phyloP scores from a whole-genome alignment of 176 grass and related monocot species.

The Secale cereale region DNA sequence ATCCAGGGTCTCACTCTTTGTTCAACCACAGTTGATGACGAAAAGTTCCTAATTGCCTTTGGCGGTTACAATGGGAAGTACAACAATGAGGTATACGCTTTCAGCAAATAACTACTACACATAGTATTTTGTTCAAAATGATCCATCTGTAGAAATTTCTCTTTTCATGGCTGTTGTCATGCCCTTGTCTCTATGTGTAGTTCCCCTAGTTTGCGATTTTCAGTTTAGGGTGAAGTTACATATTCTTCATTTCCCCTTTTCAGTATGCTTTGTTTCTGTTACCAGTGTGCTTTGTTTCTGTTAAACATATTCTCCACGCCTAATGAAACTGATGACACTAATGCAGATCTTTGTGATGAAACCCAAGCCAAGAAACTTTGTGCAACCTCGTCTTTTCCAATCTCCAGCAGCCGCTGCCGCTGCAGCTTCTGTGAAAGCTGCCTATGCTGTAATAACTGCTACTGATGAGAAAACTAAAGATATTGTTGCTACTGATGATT shows the following conservation, averaged over 20 bases:
- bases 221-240: not conserved
- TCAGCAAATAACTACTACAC: not conserved
- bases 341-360: conserved; percentile 84
- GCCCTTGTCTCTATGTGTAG: not conserved
- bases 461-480: conserved; percentile 58
- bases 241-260: not conserved
- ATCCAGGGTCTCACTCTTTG: conserved; percentile 90
- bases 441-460: conserved; percentile 72
- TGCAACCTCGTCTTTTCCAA: conserved; percentile 73
- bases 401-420: conserved; percentile 76
- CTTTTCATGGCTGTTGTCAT: not conserved
- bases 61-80: conserved; percentile 98
- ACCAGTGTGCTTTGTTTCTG: not conserved
- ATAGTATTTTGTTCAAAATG: not conserved
- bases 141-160: not conserved
- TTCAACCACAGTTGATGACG: conserved; percentile 53
- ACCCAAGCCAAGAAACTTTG: conserved; percentile 57
- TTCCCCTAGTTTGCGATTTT: not conserved
- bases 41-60: conserved; percentile 75
- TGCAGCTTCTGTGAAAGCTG: conserved; percentile 79
- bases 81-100: conserved; percentile 81
- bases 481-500: conserved; percentile 47
- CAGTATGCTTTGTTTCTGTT: not conserved
- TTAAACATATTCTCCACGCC: not conserved
- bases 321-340: conserved; percentile 15